These are phyloP conservation scores for Fusarium kyushuense DNA, from an alignment of 2,329 filamentous ascomycete species.

Conservation along the genomic window DNA sequence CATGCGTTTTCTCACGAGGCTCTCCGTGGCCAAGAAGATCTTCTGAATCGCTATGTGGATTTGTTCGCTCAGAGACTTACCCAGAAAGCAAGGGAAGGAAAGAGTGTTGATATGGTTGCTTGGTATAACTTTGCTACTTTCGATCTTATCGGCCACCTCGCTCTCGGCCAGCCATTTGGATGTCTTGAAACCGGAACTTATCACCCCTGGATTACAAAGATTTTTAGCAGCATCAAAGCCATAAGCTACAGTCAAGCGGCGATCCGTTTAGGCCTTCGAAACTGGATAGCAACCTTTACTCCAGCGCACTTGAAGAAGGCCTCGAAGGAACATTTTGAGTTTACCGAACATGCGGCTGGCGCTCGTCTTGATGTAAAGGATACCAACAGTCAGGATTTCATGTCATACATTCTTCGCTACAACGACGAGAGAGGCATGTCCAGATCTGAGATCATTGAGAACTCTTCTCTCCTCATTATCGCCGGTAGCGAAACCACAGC, in stretches of 20 bases:
- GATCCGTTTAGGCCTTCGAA: not conserved
- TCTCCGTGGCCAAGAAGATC: not conserved
- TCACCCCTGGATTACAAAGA: slow-evolving; percentile 7
- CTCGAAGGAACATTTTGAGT: not conserved
- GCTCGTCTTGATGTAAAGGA: not conserved
- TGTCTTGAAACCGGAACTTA: slow-evolving; percentile 12
- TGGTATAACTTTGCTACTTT: slow-evolving; percentile 22
- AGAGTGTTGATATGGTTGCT: not conserved
- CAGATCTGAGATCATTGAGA: slow-evolving; percentile 1
- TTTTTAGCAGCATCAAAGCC: not conserved
- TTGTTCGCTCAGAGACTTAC: not conserved
- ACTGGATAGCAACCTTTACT: not conserved
- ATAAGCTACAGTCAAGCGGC: not conserved
- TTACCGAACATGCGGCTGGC: slow-evolving; percentile 1
- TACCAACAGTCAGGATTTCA: not conserved
- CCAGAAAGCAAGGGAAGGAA: not conserved
- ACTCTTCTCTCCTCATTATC: not conserved
- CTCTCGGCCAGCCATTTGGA: slow-evolving; percentile 9
- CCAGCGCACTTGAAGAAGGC: not conserved
- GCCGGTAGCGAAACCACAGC: slow-evolving; percentile 18
- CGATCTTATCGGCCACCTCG: slow-evolving; percentile 5
- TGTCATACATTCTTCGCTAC: slow-evolving; percentile 17
- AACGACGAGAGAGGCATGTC: slow-evolving; percentile 22
- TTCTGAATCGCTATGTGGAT: slow-evolving; percentile 3
- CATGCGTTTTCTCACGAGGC: slow-evolving; percentile 17